Evolutionary conservation across 2,329 filamentous ascomycete genomes (phyloP), one percentile per base, ranked within the genome.

Genomic region (Pseudocercospora fuligena): DNA sequence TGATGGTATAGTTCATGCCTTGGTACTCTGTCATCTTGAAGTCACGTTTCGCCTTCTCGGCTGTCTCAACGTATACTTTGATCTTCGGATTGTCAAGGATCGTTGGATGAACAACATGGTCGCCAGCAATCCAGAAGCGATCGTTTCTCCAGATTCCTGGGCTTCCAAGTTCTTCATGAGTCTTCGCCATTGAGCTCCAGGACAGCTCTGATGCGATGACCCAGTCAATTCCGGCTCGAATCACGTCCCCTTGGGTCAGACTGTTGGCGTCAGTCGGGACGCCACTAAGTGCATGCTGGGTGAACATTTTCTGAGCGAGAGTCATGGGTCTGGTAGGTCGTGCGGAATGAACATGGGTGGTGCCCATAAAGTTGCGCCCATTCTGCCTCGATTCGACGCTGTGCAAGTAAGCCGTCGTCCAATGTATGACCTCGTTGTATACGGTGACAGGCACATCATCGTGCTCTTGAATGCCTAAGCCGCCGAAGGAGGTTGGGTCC

Each of bases 121-220:
- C 65, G 40, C 56, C 65, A 8, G 61, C 56, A 3, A 67, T 21
- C 65, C 65, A 67, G 36, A 67, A 59, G 14, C 65, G 60, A 49
- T 67, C 65, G 29, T 67, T 67, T 4, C 65, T 29, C 65, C 65
- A 64, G 25, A 60, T 47, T 4, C 29, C 31, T 4, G 61, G 57
- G 5, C 47, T 49, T 9, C 47, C 47, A 4, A 61, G 27, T 9
- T 54, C 40, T 23, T n/a, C 36, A 21, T 47, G 27, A 11, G 31
- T 61, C 23, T 27, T 27, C 9, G 33, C 36, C 65, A 67, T 67
- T 33, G 29, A 29, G 3, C 23, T 31, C 65, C 65, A 67, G 16
- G 65, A 67, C 6, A 67, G 36, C 33, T 67, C 65, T n/a, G 43
- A 57, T 5, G 65, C 65, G 14, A 67, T 56, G n/a, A 67, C 43